Conservation (phyloP, 129 eudicot species). For the Escallonia herrerae region DNA sequence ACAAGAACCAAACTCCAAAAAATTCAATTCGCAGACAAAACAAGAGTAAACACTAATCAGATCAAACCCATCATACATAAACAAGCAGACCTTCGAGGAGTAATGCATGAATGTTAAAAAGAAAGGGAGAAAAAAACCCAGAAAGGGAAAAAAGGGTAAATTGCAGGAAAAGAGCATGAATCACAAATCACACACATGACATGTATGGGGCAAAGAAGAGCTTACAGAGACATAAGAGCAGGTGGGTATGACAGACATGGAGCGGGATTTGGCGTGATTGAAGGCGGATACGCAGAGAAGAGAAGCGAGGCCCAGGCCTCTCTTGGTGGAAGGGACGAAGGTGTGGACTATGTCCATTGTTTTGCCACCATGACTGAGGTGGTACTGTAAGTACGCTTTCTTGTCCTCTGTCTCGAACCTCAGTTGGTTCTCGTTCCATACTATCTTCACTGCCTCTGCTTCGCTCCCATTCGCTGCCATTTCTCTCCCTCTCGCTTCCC, state of each 20-base stretch:
- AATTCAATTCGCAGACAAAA: too few species aligned
- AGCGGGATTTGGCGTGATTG: constrained; percentile 53
- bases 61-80: too few species aligned
- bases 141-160: not conserved
- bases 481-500: constrained; percentile 9
- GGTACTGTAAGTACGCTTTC: constrained; percentile 56
- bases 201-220: constrained; percentile 3
- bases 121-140: not conserved
- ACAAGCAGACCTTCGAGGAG: too few species aligned
- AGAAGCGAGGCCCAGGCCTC: constrained; percentile 80
- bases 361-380: constrained; percentile 34
- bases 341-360: constrained; percentile 78
- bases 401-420: constrained; percentile 77
- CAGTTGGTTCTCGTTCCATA: constrained; percentile 47
- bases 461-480: constrained; percentile 23
- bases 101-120: too few species aligned
- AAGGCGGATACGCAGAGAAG: constrained; percentile 76
- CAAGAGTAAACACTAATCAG: too few species aligned
- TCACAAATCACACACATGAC: not conserved
- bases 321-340: constrained; percentile 61
- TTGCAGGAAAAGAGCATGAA: not conserved
- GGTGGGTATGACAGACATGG: constrained; percentile 58
- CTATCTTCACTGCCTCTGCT: constrained; percentile 32
- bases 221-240: constrained; percentile 83
- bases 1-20: too few species aligned